Conservation (phyloP, 2,329 filamentous ascomycete genomes). For the Clathrospora elynae region DNA sequence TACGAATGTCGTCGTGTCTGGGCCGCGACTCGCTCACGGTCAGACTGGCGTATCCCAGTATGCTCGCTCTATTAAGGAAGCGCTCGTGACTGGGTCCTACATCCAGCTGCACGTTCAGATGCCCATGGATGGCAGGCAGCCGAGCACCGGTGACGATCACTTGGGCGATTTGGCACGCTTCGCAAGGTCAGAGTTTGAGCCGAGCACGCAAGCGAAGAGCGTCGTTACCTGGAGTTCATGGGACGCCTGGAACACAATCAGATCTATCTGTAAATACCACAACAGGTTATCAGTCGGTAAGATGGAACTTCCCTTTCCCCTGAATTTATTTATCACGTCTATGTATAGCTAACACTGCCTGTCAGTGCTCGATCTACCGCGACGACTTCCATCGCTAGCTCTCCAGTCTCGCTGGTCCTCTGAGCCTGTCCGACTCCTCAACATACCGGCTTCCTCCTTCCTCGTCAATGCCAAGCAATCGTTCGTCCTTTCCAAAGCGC, state of each 20-base stretch:
- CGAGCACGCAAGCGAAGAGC: constrained; percentile 43
- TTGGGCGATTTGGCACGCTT: constrained; percentile 60
- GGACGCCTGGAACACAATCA: constrained; percentile 92
- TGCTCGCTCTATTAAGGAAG: constrained; percentile 81
- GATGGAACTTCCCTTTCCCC: constrained; percentile 41
- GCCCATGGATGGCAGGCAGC: constrained; percentile 78
- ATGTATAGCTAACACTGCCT: constrained; percentile 1
- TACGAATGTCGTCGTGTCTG: constrained; percentile 79
- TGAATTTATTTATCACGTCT: constrained; percentile 1
- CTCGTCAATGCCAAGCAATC: constrained; percentile 63
- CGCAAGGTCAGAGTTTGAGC: constrained; percentile 44
- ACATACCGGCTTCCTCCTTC: constrained; percentile 60
- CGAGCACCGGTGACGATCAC: constrained; percentile 60
- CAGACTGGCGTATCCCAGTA: constrained; percentile 70
- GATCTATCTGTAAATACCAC: constrained; percentile 84
- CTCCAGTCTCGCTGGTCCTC: constrained; percentile 68
- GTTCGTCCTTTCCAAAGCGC: constrained; percentile 62
- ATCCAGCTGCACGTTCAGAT: constrained; percentile 80
- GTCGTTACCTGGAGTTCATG: constrained; percentile 79
- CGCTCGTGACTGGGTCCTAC: constrained; percentile 73
- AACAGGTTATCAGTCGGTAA: constrained; percentile 81
- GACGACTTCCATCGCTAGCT: constrained; percentile 60
- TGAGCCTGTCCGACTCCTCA: constrained; percentile 64
- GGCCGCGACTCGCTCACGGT: constrained; percentile 69
- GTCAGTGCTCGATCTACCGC: constrained; percentile 60